These are phyloP conservation scores for Trichosporon sp. DNA, from an alignment of 1,284 basidiomycete genomes.

Conservation along the genomic window DNA sequence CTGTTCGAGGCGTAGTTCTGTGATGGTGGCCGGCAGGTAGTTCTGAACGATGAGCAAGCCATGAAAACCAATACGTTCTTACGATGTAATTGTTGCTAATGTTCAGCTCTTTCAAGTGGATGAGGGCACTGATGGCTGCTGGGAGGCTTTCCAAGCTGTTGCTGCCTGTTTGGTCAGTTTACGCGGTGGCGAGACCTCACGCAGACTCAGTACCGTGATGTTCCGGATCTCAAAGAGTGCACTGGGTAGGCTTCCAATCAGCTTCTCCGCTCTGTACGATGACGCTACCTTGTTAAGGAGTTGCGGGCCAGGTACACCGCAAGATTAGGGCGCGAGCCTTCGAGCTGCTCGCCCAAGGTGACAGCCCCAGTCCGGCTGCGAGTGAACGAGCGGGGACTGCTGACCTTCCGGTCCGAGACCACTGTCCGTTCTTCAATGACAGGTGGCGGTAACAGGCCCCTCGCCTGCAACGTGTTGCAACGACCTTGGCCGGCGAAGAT, in stretches of 20 bases:
- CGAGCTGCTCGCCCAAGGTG: slow-evolving; percentile 2
- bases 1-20: slow-evolving; percentile 31
- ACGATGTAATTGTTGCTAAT: slow-evolving; percentile 47
- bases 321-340: neutral
- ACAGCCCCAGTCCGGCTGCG: slow-evolving; percentile 32
- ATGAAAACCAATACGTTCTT: slow-evolving; percentile 13
- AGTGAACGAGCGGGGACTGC: neutral
- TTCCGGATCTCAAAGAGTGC: slow-evolving; percentile 46
- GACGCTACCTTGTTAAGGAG: neutral
- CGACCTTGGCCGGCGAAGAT: slow-evolving; percentile 17
- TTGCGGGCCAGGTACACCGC: neutral
- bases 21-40: slow-evolving; percentile 44
- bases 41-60: slow-evolving; percentile 20
- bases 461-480: no score
- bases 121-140: slow-evolving; percentile 44
- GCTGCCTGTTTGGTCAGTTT: slow-evolving; percentile 24
- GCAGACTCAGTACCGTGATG: slow-evolving; percentile 39
- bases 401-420: neutral
- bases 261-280: neutral
- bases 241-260: slow-evolving; percentile 38
- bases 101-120: slow-evolving; percentile 43
- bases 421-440: neutral
- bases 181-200: slow-evolving; percentile 21
- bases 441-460: neutral
- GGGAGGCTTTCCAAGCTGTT: slow-evolving; percentile 42